Conservation (phyloP, 2,329 filamentous ascomycete genomes). For the Pyrenochaeta sp. region DNA sequence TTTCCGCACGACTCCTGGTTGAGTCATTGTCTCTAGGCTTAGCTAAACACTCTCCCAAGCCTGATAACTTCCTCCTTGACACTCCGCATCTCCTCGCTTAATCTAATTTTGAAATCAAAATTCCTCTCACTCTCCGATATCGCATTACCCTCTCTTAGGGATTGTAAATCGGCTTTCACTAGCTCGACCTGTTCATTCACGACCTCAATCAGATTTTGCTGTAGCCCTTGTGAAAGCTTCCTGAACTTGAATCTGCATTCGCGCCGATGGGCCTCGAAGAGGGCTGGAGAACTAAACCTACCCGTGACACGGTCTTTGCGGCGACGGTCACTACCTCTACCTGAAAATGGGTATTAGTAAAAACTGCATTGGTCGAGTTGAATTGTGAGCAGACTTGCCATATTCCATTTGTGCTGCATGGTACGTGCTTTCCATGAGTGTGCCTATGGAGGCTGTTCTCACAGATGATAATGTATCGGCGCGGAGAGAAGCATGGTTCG, state of each 20-base stretch:
- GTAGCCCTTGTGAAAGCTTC: not conserved
- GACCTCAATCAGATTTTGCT: not conserved
- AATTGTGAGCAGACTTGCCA: not conserved
- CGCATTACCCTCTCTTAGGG: not conserved
- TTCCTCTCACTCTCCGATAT: not conserved
- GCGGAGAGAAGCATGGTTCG: slow-evolving; percentile 10
- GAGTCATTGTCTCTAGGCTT: too few species aligned
- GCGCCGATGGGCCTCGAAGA: not conserved
- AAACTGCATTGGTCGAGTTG: not conserved
- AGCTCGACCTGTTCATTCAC: not conserved
- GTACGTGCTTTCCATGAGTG: slow-evolving; percentile 25
- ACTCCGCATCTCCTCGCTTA: too few species aligned
- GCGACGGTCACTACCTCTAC: not conserved
- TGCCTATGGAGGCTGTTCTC: slow-evolving; percentile 24
- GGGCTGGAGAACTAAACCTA: too few species aligned
- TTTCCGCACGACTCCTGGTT: too few species aligned
- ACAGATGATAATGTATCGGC: slow-evolving; percentile 18
- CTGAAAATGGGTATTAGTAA: not conserved
- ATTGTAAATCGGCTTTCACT: not conserved
- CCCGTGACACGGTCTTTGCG: not conserved
- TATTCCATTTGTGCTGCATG: slow-evolving; percentile 20
- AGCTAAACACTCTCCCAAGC: too few species aligned
- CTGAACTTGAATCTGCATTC: not conserved
- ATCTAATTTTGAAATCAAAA: not conserved
- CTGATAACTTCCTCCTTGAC: too few species aligned